These are phyloP conservation scores for Pythium aristosporum DNA, from an alignment of 352 stramenopile species.

Conservation along the genomic window DNA sequence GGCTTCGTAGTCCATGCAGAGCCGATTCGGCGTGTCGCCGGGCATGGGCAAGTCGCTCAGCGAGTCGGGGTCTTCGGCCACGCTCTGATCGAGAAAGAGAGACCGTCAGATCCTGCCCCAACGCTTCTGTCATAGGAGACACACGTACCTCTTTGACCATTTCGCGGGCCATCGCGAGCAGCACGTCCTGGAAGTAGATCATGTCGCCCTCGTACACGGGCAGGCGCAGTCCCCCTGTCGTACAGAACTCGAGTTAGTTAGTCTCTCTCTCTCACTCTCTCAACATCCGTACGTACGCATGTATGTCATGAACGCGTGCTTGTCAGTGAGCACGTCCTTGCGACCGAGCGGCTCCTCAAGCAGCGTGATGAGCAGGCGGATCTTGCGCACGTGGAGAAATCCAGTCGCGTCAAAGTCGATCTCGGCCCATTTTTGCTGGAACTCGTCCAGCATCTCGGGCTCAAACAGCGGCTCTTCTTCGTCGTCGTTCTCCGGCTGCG, in stretches of 20 bases:
- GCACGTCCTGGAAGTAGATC: conserved; percentile 88
- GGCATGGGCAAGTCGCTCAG: conserved; percentile 45
- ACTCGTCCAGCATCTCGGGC: conserved; percentile 85
- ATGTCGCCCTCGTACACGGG: conserved; percentile 80
- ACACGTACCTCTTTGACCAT: conserved; percentile 75
- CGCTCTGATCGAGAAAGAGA: conserved; percentile 2
- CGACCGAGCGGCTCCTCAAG: conserved; percentile 78
- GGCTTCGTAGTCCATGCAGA: conserved; percentile 54
- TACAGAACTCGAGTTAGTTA: not conserved
- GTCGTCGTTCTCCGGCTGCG: conserved; percentile 38
- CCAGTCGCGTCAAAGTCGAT: conserved; percentile 88
- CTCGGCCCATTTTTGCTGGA: conserved; percentile 85
- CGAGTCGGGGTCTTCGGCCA: conserved; percentile 33
- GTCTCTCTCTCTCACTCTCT: not conserved
- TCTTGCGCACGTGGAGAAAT: conserved; percentile 74
- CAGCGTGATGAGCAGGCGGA: conserved; percentile 73
- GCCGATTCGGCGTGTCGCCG: conserved; percentile 36
- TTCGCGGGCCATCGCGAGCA: conserved; percentile 74
- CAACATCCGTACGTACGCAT: conserved; percentile 41
- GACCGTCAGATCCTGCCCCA: not conserved
- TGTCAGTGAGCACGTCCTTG: conserved; percentile 40
- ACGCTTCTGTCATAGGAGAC: not conserved
- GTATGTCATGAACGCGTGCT: conserved; percentile 52
- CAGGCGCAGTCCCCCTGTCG: conserved; percentile 47
- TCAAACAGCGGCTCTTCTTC: conserved; percentile 90